Base-by-base conservation (phyloP, 108 stramenopile species). In the Mediolabrus comicus region DNA sequence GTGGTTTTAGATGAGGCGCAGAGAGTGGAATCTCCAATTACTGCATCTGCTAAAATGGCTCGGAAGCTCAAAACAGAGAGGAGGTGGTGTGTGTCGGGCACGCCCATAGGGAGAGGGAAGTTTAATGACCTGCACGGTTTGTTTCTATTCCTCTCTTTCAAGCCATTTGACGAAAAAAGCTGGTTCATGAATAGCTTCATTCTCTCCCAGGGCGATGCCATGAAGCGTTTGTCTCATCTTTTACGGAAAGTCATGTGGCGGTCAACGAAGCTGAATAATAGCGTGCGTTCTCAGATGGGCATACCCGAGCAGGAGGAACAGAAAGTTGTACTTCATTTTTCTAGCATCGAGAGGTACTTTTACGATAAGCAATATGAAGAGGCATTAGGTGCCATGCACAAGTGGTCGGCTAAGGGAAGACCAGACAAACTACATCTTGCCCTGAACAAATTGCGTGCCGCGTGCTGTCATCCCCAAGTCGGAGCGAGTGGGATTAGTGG, bases 401-500 rank as follows among this genome's bases (percentile, higher is more conserved):
- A 31, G 7, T 53, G 38, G 63, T 41, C 58, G 4, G 67, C 24
- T 39, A 71, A 19, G 2, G 56, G 55, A 56, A 61, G 74, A 46
- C 66, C 60, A 69, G 69, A 52, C 66, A 81, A 38, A 38, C 68
- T 86, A 17, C 59, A 79, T n/a, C 54, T 60, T 25, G 66, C 62
- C 5, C 55, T 87, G 1, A 83, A 87, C 27, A 70, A 68, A 28
- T 74, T 90, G 26, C 70, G 86, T 17, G 89, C 89, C 25, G 89
- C 89, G 3, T 90, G 89, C 46, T 86, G 84, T 60, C 89, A 90
- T 81, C 89, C 87, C 30, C 89, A 90, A 71, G 89, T 90, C 17
- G 87, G 89, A 32, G 59, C 83, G 9, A 70, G 73, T 61, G 89
- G 89, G 14, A 65, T 90, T 12, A 30, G 46, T 38, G 69, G 59